A percentile compares a stretch with the other conserved stretches of the same genome.
phyloP scores from a whole-genome alignment of 73 alveolate genomes.

The Paramecium octaurelia region DNA sequence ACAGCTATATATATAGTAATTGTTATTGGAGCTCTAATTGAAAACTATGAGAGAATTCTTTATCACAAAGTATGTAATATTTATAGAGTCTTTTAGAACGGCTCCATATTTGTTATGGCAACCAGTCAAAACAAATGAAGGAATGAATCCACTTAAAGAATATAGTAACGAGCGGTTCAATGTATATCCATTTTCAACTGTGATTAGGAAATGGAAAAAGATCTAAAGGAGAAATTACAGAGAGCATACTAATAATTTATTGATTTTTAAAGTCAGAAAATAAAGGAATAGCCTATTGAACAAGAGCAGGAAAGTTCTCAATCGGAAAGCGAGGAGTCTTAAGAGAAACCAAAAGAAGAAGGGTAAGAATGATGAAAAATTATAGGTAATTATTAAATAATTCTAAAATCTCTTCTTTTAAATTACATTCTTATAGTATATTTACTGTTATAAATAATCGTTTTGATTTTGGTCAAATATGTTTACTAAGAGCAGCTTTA shows the following conservation, averaged over 20 bases:
- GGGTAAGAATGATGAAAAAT: conserved; percentile 33
- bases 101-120: conserved; percentile 26
- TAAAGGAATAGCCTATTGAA: not conserved
- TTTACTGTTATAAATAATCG: not conserved
- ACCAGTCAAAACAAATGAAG: conserved; percentile 18
- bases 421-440: not conserved
- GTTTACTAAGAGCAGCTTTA: conserved; percentile 24
- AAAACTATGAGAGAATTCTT: not conserved
- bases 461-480: not conserved
- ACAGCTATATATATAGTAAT: not conserved
- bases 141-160: conserved; percentile 39
- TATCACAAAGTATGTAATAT: not conserved
- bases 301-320: not conserved
- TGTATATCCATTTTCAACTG: not conserved
- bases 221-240: not conserved
- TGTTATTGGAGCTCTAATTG: not conserved
- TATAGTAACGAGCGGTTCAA: not conserved
- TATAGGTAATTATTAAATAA: not conserved
- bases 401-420: not conserved
- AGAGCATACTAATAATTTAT: not conserved
- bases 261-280: not conserved
- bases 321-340: not conserved
- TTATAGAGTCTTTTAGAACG: not conserved
- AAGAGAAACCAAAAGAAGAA: not conserved
- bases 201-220: conserved; percentile 20